Evolutionary conservation across 169 alveolate species (phyloP), one percentile per base, ranked within the genome.

Genomic region (Nephromyces sp.): DNA sequence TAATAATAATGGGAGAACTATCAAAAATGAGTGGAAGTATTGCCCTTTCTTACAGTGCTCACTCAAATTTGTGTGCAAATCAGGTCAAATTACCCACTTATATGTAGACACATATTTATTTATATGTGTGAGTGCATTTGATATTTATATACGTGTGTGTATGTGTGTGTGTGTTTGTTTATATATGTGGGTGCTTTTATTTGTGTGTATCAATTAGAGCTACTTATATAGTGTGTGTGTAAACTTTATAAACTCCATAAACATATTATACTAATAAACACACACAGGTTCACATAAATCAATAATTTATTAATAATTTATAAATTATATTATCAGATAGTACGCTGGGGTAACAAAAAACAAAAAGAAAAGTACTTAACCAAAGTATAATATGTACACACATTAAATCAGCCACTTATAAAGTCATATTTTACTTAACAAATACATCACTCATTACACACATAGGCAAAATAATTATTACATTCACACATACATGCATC

Each of bases 21-120:
- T 75, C 88, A 27, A 81, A 88, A 70, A 92, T 90, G 0, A 75
- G 86, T 32, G 95, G 90, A 8, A 66, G 86, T 24, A 82, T 90
- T 27, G 95, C 90, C 0, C 83, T 90, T 3, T 68, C 84, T 31
- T 90, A 90, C 74, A 71, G 83, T 3, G 95, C 95, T 34, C 93
- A 87, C 66, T 77, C 89, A 24, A 89, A 89, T 32, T 76, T 90
- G 2, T 87, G 93, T 61, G 78, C 88, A 24, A 89, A 86, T 32
- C 79, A 90, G 78, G 77, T 70, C 15, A 4, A 25, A 31, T 52
- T 32, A 24, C 28, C 28, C 27, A 0, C 5, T 25, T 31, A 30
- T 22, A 1, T 8, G 61, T 22, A 1, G 3, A 52, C 1, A 22
- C 33, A 52, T n/a, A 3, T 3, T 63, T 63, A 4, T 63, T 1